Base-by-base conservation (phyloP, 2,329 filamentous ascomycete genomes). In the Cladosporium sp. region DNA sequence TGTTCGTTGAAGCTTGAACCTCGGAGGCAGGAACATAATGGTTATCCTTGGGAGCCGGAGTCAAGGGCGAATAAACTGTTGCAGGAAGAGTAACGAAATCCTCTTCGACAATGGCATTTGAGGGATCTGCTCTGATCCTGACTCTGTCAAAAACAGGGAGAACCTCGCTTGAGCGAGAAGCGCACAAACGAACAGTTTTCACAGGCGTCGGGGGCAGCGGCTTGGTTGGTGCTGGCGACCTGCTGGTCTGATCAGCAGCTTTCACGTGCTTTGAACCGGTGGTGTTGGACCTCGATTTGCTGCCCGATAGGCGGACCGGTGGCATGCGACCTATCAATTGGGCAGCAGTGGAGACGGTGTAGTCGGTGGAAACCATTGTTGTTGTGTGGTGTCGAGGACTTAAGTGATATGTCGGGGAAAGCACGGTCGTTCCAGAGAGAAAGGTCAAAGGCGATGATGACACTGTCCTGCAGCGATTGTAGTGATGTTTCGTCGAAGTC, bases 401-500 rank as follows among this genome's bases (percentile, higher is more conserved):
- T 27, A 9, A 27, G 4, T 27, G 9, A 35, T 16, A 35, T n/a
- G 13, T n/a, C n/a, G 15, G 15, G 15, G 30, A 15, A 32, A 2
- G 4, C 12, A n/a, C 5, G 30, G 7, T n/a, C 15, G 32, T 4
- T 35, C 32, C 7, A 15, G 12, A 35, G 4, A 15, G 13, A 16
- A 35, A 15, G 12, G 4, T 16, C n/a, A n/a, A n/a, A n/a, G 32
- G 15, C 32, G 6, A 35, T 7, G 2, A n/a, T 7, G 6, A 35
- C 32, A 48, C 45, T 40, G 45, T 40, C 45, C 45, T 40, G 45
- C 45, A 48, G 45, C 36, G 36, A 18, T 48, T 16, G 27, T 32
- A 22, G 13, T 33, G 36, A 15, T 48, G 45, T 48, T 25, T 48
- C 18, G 29, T 48, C 7, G 13, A 11, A 13, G 7, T 48, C 16